Conservation (phyloP, 768 basidiomycete genomes). For the Mycena venus region DNA sequence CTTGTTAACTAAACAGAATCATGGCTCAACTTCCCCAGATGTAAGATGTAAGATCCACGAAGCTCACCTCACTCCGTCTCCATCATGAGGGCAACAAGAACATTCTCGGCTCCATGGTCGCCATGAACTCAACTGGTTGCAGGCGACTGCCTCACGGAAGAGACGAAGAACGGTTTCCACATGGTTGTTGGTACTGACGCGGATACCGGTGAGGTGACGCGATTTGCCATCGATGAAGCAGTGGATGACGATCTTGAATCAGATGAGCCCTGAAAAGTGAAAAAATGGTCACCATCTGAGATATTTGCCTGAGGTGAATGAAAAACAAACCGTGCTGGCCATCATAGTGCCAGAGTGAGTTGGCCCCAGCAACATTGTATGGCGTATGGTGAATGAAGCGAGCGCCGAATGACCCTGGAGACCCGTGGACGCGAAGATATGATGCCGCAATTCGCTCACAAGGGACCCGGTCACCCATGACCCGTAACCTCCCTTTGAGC, state of each 20-base stretch:
- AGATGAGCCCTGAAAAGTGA: neutral
- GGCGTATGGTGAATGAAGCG: conserved; percentile 34
- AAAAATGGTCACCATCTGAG: too few relatives aligned
- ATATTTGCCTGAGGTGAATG: neutral
- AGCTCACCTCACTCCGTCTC: conserved; percentile 37
- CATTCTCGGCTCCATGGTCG: conserved; percentile 39
- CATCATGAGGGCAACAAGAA: conserved; percentile 47
- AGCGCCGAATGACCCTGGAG: conserved; percentile 28
- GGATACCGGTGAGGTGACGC: conserved; percentile 48
- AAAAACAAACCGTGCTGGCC: conserved; percentile 45
- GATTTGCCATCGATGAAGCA: conserved; percentile 58
- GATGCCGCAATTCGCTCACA: conserved; percentile 21
- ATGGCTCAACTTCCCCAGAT: conserved; percentile 46
- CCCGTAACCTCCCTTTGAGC: conserved; percentile 29
- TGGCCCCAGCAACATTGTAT: conserved; percentile 40
- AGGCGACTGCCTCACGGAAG: conserved; percentile 39
- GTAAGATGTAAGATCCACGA: conserved; percentile 53
- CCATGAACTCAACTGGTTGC: conserved; percentile 43
- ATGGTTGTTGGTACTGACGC: conserved; percentile 54
- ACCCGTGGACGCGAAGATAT: too few relatives aligned
- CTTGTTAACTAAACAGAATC: neutral
- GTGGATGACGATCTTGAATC: too few relatives aligned
- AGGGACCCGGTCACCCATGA: conserved; percentile 27
- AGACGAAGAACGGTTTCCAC: conserved; percentile 52
- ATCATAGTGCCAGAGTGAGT: conserved; percentile 53